Evolutionary conservation across 2,329 filamentous ascomycete genomes (phyloP).

Genomic region (Colletotrichum lentis): DNA sequence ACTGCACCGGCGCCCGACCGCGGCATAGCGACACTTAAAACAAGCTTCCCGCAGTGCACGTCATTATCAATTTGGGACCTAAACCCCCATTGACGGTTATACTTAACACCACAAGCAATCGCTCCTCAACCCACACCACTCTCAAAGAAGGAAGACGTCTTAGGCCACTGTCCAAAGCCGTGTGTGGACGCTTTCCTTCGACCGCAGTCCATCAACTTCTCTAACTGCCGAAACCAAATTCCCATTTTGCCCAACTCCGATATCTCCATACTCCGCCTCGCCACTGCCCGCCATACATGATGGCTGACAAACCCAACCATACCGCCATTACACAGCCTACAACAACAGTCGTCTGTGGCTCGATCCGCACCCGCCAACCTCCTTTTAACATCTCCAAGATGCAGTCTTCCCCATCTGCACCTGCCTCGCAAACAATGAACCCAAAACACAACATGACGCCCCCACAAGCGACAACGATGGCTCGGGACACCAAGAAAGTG

Average conservation of each 20-base stretch:
- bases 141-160: slow-evolving; percentile 2
- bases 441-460: slow-evolving; percentile 31
- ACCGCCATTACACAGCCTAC: slow-evolving; percentile 42
- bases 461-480: slow-evolving; percentile 9
- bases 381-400: slow-evolving; percentile 19
- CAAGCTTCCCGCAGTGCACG: slow-evolving; percentile 24
- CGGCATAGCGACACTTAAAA: slow-evolving; percentile 12
- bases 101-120: slow-evolving; percentile 19
- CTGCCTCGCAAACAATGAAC: slow-evolving; percentile 42
- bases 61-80: slow-evolving; percentile 29
- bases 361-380: slow-evolving; percentile 21
- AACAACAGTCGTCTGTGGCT: slow-evolving; percentile 44
- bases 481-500: slow-evolving; percentile 49
- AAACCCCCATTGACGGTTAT: slow-evolving; percentile 26
- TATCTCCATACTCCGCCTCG: slow-evolving; percentile 36
- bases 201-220: slow-evolving; percentile 26
- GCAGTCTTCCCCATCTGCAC: slow-evolving; percentile 29
- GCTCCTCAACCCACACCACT: slow-evolving; percentile 11
- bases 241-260: slow-evolving; percentile 26
- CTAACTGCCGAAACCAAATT: slow-evolving; percentile 24
- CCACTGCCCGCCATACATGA: slow-evolving; percentile 34
- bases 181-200: neutral
- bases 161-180: neutral
- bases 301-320: slow-evolving; percentile 38
- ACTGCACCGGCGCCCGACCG: slow-evolving; percentile 26